Base-by-base conservation (phyloP, 306 rosid species). In the Trifolium pratense region DNA sequence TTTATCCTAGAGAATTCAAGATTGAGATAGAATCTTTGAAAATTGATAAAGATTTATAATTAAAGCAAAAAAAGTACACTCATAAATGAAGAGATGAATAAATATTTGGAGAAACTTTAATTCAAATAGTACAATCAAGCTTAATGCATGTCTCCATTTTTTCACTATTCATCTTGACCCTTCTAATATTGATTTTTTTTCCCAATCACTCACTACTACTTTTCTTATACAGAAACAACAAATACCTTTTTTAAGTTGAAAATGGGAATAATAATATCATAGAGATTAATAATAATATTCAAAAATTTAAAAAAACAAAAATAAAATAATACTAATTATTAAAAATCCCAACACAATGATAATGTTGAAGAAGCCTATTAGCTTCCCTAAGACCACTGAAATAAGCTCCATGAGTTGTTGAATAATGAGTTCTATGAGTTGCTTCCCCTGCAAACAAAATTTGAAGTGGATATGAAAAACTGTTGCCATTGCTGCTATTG, bases 331-430 rank as follows among this genome's bases (percentile, higher is more conserved):
- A 82, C 78, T 57, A 72, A 34, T 68, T 74, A 61, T 70, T 75
- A 72, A 77, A 83, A 85, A 91, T 82, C 75, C 89, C 93, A 79
- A 70, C 83, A 84, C 81, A 83, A 62, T 86, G 88, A 72, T 91
- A 94, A 82, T 94, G 90, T 74, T 85, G 89, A 84, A 94, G 96
- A 82, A 94, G 91, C 87, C 99, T 88, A 68, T 82, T 84, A 76
- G 97, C 99, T 84, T 94, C 99, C 76, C 99, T 90, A 70, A 91
- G 96, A 48, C 99, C 99, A 82, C 99, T 94, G 78, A 87, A 82
- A 80, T 91, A 91, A 77, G 99, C 99, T 69, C 99, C 99, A 86
- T 94, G 99, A 68, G 99, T 94, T 17, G 99, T 94, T 42, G 99
- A 94, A 79, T 94, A 94, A 79, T 94, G 96, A 75, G 93, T 91